phyloP scores from a whole-genome alignment of 2,329 filamentous ascomycete species.

The Penicillium sp. region DNA sequence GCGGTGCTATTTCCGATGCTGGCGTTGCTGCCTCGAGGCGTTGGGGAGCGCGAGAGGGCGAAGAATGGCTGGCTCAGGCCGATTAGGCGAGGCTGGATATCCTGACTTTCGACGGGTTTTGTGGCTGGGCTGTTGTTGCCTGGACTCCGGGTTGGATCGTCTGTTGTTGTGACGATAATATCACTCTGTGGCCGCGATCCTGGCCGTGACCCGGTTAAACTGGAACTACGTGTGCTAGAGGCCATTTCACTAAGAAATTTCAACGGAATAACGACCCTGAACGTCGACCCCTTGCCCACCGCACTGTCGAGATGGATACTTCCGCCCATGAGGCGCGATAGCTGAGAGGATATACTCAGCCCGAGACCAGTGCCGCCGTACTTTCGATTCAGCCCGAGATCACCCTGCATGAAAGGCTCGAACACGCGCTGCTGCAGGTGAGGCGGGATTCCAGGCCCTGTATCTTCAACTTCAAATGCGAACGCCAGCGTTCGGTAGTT shows the following conservation, averaged over 20 bases:
- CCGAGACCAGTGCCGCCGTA: slow-evolving; percentile 86
- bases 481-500: slow-evolving; percentile 67
- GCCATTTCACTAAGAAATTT: slow-evolving; percentile 68
- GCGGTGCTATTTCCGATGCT: not conserved
- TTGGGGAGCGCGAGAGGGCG: slow-evolving; percentile 26
- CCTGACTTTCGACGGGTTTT: slow-evolving; percentile 49
- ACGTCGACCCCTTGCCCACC: slow-evolving; percentile 70
- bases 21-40: not conserved
- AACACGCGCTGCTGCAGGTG: slow-evolving; percentile 79
- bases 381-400: slow-evolving; percentile 81
- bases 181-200: slow-evolving; percentile 29
- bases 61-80: slow-evolving; percentile 84
- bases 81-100: slow-evolving; percentile 71
- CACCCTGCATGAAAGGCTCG: slow-evolving; percentile 92
- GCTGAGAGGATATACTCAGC: slow-evolving; percentile 82
- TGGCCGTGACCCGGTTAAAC: slow-evolving; percentile 27
- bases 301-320: slow-evolving; percentile 68
- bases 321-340: slow-evolving; percentile 79
- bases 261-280: slow-evolving; percentile 78
- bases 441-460: slow-evolving; percentile 77
- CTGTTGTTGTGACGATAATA: slow-evolving; percentile 21
- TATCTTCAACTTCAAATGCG: slow-evolving; percentile 86
- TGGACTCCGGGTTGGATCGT: slow-evolving; percentile 19
- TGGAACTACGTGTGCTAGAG: slow-evolving; percentile 32
- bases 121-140: slow-evolving; percentile 23